Evolutionary conservation across 352 stramenopile genomes (phyloP), one percentile per base, ranked within the genome.

Genomic region (Phytophthora sp.): DNA sequence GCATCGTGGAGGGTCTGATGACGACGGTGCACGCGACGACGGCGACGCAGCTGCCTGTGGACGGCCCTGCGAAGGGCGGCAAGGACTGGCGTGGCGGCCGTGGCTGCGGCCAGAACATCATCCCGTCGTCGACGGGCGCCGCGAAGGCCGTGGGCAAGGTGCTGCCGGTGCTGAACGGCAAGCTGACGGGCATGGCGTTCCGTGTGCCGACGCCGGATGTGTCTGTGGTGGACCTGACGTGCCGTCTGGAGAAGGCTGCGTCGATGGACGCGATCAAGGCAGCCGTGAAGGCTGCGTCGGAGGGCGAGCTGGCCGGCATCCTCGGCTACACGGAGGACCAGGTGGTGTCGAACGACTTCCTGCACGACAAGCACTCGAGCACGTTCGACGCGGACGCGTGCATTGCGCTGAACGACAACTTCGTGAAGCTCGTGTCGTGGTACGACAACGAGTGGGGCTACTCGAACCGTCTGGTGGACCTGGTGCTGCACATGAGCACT

Each of bases 371-470:
- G 54, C 90, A 88, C 51, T 72, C 64, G 57, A 57, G 44, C 43
- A 72, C 46, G 30, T 74, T 77, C 43, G 69, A 77, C 31, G 69
- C 64, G 18, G 45, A 59, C 26, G 64, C 64, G 9, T 59, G 64
- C 34, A 72, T 72, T 44, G 64, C 57, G 60, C 92, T 99, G 63
- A 99, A 97, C 71, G 88, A 97, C 65, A 88, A 97, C 76, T 99
- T 99, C 72, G 95, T 99, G 62, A 99, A 99, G 96, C 88, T 99
- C 67, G 89, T 99, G 46, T 94, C 95, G 57, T 99, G 97, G 97
- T 99, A 99, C 80, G 97, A 99, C 88, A 99, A 99, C 90, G 97
- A 99, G 82, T 99, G 94, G 84, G 97, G 97, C 66, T 99, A 99
- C 95, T 98, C 85, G 65, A 91, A 89, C 89, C 95, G 97, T 83